phyloP scores from a whole-genome alignment of 192 early-diverging fungal genomes.

The Coemansia sp. region DNA sequence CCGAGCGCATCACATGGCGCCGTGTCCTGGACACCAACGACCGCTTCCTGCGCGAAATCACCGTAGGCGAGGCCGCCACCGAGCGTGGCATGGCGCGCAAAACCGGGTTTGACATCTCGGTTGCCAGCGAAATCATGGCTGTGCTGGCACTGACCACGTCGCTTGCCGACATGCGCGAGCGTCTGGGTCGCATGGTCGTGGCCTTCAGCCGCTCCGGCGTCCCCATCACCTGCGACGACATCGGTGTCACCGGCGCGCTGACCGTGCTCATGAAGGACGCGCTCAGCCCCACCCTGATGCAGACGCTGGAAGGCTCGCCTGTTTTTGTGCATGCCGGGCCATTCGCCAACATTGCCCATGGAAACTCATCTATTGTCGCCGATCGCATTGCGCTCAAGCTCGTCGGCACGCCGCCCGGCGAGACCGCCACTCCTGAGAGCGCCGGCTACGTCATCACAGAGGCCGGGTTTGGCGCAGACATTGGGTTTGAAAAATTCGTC shows the following conservation, averaged over 20 bases:
- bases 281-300: constrained; percentile 98
- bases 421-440: constrained; percentile 38
- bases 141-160: constrained; percentile 91
- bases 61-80: constrained; percentile 81
- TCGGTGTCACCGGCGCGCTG: constrained; percentile 93
- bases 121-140: constrained; percentile 99
- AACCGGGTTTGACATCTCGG: constrained; percentile 97
- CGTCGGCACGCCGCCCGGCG: constrained; percentile 69
- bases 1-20: constrained; percentile 94
- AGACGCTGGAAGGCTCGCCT: constrained; percentile 98
- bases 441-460: constrained; percentile 94
- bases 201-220: constrained; percentile 77
- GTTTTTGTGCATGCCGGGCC: constrained; percentile 99
- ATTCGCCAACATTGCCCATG: constrained; percentile 99
- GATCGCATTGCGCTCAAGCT: constrained; percentile 95
- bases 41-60: constrained; percentile 89
- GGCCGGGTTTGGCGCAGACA: constrained; percentile 99
- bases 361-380: constrained; percentile 95
- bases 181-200: constrained; percentile 94
- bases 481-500: constrained; percentile 99
- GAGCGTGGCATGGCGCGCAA: constrained; percentile 84
- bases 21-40: constrained; percentile 96
- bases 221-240: constrained; percentile 93
- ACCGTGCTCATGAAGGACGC: constrained; percentile 98
- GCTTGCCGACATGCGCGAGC: constrained; percentile 88